Conservation (phyloP, 1,284 basidiomycete species). For the Lentinus polychrous region DNA sequence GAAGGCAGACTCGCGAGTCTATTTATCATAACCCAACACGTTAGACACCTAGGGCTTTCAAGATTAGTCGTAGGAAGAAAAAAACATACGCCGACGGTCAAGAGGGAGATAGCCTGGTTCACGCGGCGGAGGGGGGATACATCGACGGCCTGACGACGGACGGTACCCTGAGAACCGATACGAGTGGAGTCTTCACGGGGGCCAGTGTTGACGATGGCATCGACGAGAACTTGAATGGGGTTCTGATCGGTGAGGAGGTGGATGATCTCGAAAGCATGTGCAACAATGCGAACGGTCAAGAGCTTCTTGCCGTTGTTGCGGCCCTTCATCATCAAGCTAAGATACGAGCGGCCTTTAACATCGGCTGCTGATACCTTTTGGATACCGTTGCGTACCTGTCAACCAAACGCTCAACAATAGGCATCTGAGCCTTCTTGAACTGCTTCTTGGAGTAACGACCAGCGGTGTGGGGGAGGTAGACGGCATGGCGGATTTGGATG, state of each 20-base stretch:
- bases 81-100: slow-evolving; percentile 86
- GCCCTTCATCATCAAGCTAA: slow-evolving; percentile 99
- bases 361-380: not conserved
- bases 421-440: slow-evolving; percentile 99
- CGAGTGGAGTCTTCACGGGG: slow-evolving; percentile 99
- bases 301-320: slow-evolving; percentile 99
- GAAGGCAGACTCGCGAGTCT: slow-evolving; percentile 99
- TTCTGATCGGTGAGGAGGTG: slow-evolving; percentile 99
- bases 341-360: not conserved
- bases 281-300: slow-evolving; percentile 98
- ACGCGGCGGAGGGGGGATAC: slow-evolving; percentile 97
- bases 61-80: not conserved
- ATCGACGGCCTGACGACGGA: slow-evolving; percentile 99
- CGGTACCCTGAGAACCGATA: slow-evolving; percentile 99
- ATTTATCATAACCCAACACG: slow-evolving; percentile 2
- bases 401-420: slow-evolving; percentile 98
- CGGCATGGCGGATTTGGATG: slow-evolving; percentile 98
- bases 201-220: slow-evolving; percentile 99
- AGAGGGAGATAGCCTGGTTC: slow-evolving; percentile 94
- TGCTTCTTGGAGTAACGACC: slow-evolving; percentile 99
- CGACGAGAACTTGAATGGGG: slow-evolving; percentile 97
- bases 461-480: slow-evolving; percentile 97
- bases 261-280: slow-evolving; percentile 99
- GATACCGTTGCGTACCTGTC: slow-evolving; percentile 67
- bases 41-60: not conserved